Evolutionary conservation across 2,329 filamentous ascomycete species (phyloP), one percentile per base, ranked within the genome.

Genomic region (Colletotrichum sp.): DNA sequence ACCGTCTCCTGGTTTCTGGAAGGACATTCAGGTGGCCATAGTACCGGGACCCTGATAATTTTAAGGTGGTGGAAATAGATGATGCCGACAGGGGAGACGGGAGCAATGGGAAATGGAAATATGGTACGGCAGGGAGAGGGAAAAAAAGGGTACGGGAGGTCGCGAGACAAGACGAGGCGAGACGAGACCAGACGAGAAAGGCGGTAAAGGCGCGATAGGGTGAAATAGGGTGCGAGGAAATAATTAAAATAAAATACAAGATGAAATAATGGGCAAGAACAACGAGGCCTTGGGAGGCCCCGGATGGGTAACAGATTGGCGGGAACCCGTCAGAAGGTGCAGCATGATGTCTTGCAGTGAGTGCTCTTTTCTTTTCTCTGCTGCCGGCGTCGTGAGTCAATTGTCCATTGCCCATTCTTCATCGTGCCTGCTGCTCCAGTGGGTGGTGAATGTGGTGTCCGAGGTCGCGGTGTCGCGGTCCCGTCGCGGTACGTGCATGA

Each of bases 31-130:
- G 73, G 73, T 76, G 69, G 73, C 73, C 70, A 73, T 68, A 68
- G 73, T 76, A 68, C 60, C 64, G 64, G 73, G 73, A 73, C 73
- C 73, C 73, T 76, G 73, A 76, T 76, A 73, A 76, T 76, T 59
- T 76, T 44, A 73, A 64, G 69, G 39, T 63, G 73, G 69, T 72
- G 69, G 69, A 76, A 76, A 68, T 76, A 72, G 63, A 76, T 73
- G 73, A 68, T 68, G 69, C n/a, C 10, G 63, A 64, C 69, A 72
- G 69, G 73, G 73, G 63, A 49, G 6, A 32, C 18, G 44, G 44
- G 57, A 68, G 69, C 32, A 39, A 26, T 68, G 63, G 66, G 63
- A 67, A 76, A 72, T 55, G 64, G 69, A 64, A 68, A 73, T 49
- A 68, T 65, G 63, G 30, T 49, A 49, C 44, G 44, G 44, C 44